Evolutionary conservation across 305 asterid genomes (phyloP).

Genomic region (Fraxinus paxiana): DNA sequence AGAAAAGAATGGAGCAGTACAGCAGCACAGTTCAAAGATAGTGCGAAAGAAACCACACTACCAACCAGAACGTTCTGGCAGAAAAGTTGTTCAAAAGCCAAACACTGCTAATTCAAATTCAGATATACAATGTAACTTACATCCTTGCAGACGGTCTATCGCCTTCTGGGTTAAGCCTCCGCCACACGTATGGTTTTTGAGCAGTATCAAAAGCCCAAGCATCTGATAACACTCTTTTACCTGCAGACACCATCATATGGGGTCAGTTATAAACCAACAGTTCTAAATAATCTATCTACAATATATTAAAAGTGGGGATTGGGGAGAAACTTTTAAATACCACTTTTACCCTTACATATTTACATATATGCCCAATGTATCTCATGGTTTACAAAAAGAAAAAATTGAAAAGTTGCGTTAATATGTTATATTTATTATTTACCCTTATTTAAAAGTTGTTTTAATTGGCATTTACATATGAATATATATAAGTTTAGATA

Average conservation of each 20-base stretch:
- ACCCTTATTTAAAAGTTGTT: too few species aligned
- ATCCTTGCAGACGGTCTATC: slow-evolving; percentile 94
- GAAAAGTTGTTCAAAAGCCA: slow-evolving; percentile 10
- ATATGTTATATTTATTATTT: too few species aligned
- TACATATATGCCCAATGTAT: too few species aligned
- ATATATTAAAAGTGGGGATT: too few species aligned
- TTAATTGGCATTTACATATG: too few species aligned
- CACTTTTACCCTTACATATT: too few species aligned
- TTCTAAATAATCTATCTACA: neutral
- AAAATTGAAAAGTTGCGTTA: too few species aligned
- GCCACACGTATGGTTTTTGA: slow-evolving; percentile 95
- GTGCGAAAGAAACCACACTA: neutral
- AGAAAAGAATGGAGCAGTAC: neutral
- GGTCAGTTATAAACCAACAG: slow-evolving; percentile 17
- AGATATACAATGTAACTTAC: slow-evolving; percentile 49
- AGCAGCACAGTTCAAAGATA: neutral
- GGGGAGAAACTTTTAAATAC: too few species aligned
- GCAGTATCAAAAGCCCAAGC: slow-evolving; percentile 99
- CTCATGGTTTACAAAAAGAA: too few species aligned
- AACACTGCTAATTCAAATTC: slow-evolving; percentile 3
- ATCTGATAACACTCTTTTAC: slow-evolving; percentile 91
- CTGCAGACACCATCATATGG: slow-evolving; percentile 38
- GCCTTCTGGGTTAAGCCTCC: slow-evolving; percentile 92
- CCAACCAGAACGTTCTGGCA: neutral
- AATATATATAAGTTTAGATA: too few species aligned